Evolutionary conservation across 2,329 filamentous ascomycete species (phyloP).

Genomic region (Orbilia blumenaviensis): DNA sequence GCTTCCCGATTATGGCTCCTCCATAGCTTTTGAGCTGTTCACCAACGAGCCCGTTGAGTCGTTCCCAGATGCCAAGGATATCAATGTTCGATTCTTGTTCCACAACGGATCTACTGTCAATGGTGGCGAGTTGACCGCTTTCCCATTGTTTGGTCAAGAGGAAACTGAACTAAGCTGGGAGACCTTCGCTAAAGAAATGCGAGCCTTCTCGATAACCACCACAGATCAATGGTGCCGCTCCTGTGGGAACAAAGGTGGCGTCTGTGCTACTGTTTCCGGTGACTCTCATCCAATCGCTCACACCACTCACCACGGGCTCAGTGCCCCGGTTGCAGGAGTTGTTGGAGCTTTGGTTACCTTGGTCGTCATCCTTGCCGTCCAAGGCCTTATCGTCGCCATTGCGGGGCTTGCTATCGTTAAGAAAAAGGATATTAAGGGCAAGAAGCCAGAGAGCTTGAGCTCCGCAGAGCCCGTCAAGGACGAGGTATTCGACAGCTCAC

Average conservation of each 20-base stretch:
- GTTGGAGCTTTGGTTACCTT: slow-evolving; percentile 38
- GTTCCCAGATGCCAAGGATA: slow-evolving; percentile 59
- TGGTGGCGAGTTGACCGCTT: slow-evolving; percentile 61
- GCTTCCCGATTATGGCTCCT: slow-evolving; percentile 81
- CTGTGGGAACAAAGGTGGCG: slow-evolving; percentile 29
- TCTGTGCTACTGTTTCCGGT: slow-evolving; percentile 11
- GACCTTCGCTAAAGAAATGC: slow-evolving; percentile 55
- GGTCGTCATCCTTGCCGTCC: slow-evolving; percentile 29
- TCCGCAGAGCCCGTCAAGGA: slow-evolving; percentile 12
- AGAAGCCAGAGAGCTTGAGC: slow-evolving; percentile 34
- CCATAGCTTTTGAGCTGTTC: slow-evolving; percentile 79
- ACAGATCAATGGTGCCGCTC: slow-evolving; percentile 39
- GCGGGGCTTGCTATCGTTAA: slow-evolving; percentile 30
- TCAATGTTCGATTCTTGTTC: slow-evolving; percentile 69
- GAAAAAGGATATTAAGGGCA: slow-evolving; percentile 34
- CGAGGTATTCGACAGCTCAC: slow-evolving; percentile 4
- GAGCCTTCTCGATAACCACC: slow-evolving; percentile 21
- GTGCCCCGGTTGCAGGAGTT: slow-evolving; percentile 26
- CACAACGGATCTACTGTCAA: slow-evolving; percentile 64
- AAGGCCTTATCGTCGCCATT: slow-evolving; percentile 32
- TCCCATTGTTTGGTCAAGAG: slow-evolving; percentile 66
- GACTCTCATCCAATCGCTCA: neutral
- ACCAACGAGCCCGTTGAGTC: slow-evolving; percentile 61
- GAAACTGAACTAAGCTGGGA: slow-evolving; percentile 50
- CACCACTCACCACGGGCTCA: slow-evolving; percentile 24